Evolutionary conservation across 1,284 basidiomycete genomes (phyloP), one percentile per base, ranked within the genome.

Genomic region (Apiotrichum porosum): DNA sequence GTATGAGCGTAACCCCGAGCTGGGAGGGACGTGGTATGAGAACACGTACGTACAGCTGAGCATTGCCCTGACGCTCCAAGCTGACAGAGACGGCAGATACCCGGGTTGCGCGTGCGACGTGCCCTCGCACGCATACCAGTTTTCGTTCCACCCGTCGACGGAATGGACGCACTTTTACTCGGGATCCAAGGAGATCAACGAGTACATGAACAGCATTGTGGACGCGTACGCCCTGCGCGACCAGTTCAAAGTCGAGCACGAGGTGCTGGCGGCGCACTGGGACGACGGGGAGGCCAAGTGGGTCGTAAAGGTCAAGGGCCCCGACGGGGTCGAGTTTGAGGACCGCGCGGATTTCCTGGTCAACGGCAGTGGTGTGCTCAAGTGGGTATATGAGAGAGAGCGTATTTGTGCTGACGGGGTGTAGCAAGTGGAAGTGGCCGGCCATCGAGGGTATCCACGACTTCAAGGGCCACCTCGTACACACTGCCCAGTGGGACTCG

Each of bases 351-450:
- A 69, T 43, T 52, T 69, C 33, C 49, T 69, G 36, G 51, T 64
- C 47, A 68, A 68, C 56, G 63, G 57, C 10, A 44, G 46, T 12
- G 68, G 66, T 8, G 37, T 58, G n/a, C 43, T 54, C 4, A 46
- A 43, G 39, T n/a, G n/a, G n/a, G n/a, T n/a, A n/a, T n/a, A 34
- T 9, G 30, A 23, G n/a, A 5, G 30, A 31, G n/a, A n/a, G n/a
- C n/a, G n/a, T n/a, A n/a, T 33, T 52, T 13, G 22, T 42, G 10
- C 48, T 17, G 13, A 54, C 46, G 6, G 40, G 51, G 17, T 35
- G n/a, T 56, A 62, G 62, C 51, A 51, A 47, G 3, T 66, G 64
- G 64, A 61, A 61, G 47, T 68, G 64, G 65, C 58, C 55, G 15
- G 48, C 53, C 30, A 59, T 61, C 39, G 47, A 50, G 33, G 56